Evolutionary conservation across 352 stramenopile genomes (phyloP).

Genomic region (Globisporangium irregulare): DNA sequence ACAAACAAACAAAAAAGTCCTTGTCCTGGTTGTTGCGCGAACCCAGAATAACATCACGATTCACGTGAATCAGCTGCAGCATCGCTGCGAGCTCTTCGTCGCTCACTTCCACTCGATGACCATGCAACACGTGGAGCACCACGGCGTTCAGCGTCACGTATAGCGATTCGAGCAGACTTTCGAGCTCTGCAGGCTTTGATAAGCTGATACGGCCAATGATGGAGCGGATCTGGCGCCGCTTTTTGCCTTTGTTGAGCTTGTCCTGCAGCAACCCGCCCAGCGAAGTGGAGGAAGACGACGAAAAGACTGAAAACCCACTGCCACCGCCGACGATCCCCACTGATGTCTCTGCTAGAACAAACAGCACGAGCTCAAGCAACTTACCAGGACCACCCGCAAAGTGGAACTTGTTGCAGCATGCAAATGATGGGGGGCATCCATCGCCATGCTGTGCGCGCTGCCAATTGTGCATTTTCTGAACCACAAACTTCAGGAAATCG

Average conservation of each 20-base stretch:
- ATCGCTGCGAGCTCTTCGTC: slow-evolving; percentile 51
- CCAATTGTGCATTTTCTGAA: slow-evolving; percentile 67
- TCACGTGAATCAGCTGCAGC: slow-evolving; percentile 51
- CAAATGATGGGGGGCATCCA: slow-evolving; percentile 42
- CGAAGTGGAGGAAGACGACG: slow-evolving; percentile 24
- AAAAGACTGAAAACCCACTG: slow-evolving; percentile 16
- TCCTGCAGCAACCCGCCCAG: slow-evolving; percentile 52
- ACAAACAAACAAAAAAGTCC: slow-evolving; percentile 62
- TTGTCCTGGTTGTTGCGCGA: slow-evolving; percentile 54
- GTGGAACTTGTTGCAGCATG: slow-evolving; percentile 49
- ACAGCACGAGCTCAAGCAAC: slow-evolving; percentile 62
- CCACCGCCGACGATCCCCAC: slow-evolving; percentile 27
- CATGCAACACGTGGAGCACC: slow-evolving; percentile 60
- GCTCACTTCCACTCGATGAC: slow-evolving; percentile 43
- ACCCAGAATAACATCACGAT: slow-evolving; percentile 58
- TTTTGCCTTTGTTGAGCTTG: slow-evolving; percentile 57
- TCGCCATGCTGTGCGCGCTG: slow-evolving; percentile 66
- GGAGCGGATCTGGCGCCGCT: slow-evolving; percentile 39
- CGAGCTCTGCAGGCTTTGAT: slow-evolving; percentile 49
- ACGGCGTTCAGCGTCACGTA: slow-evolving; percentile 52
- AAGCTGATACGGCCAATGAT: slow-evolving; percentile 49
- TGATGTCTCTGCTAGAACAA: slow-evolving; percentile 46
- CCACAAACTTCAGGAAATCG: slow-evolving; percentile 50
- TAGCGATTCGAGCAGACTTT: slow-evolving; percentile 47
- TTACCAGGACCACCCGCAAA: slow-evolving; percentile 49